phyloP scores from a whole-genome alignment of 139 green algal genomes.

The Ettlia oleoabundans region DNA sequence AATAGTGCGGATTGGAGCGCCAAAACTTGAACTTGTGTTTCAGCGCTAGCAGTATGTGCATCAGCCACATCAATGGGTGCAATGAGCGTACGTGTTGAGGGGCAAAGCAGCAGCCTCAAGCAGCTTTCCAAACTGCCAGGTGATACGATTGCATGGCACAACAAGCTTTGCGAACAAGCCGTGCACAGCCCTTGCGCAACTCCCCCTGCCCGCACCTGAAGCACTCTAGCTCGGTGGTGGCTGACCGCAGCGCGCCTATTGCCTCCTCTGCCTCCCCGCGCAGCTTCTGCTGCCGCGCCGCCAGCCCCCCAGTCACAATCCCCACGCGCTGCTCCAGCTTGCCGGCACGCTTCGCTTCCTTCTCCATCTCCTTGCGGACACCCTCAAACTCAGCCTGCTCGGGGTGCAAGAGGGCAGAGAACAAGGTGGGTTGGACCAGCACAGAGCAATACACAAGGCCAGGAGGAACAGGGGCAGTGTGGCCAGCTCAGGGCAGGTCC shows the following conservation, averaged over 20 bases:
- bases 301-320: conserved; percentile 60
- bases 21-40: not conserved
- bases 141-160: too few relatives aligned
- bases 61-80: too few relatives aligned
- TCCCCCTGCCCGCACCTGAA: conserved; percentile 2
- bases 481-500: too few relatives aligned
- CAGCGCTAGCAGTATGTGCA: not conserved
- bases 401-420: too few relatives aligned
- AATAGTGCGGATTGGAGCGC: not conserved
- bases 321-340: conserved; percentile 81
- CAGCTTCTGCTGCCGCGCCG: conserved; percentile 62
- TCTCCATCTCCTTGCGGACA: conserved; percentile 77
- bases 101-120: too few relatives aligned
- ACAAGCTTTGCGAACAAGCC: too few relatives aligned
- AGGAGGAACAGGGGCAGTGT: too few relatives aligned
- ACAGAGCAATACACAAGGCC: too few relatives aligned
- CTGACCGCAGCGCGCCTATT: conserved; percentile 15
- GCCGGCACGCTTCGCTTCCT: conserved; percentile 68
- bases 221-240: conserved; percentile 19
- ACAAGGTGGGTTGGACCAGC: too few relatives aligned
- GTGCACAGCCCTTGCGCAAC: too few relatives aligned
- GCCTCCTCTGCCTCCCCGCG: conserved; percentile 44
- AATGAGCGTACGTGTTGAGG: too few relatives aligned
- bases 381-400: conserved; percentile 65
- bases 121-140: too few relatives aligned